Conservation (phyloP, 208 protist species). For the Leishmania gerbilli region DNA sequence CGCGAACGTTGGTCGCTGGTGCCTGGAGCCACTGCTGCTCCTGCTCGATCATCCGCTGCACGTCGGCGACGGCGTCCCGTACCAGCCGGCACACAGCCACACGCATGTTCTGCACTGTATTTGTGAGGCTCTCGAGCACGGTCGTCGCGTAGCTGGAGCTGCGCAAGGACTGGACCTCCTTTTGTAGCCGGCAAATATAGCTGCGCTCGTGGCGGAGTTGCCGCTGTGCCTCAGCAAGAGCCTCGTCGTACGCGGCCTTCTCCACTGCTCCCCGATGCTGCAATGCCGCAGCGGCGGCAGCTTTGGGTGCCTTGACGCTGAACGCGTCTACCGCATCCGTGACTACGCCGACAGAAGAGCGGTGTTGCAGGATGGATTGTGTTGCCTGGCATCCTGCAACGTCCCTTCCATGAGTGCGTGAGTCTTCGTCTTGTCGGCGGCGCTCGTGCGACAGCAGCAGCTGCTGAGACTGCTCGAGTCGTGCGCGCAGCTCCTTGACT, state of each 20-base stretch:
- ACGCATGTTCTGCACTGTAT: conserved; percentile 8
- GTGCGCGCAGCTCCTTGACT: conserved; percentile 10
- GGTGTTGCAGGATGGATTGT: no score
- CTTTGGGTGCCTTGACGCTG: neutral
- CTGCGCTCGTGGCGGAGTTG: conserved; percentile 13
- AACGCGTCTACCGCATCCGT: neutral
- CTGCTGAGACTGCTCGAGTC: conserved; percentile 1
- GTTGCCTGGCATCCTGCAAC: neutral
- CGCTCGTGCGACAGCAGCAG: neutral
- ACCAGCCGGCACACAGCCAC: neutral
- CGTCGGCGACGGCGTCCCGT: conserved; percentile 9
- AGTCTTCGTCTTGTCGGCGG: neutral
- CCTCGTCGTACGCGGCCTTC: neutral
- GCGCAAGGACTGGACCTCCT: conserved; percentile 16
- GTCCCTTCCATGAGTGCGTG: neutral
- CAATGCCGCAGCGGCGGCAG: neutral
- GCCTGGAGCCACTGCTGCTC: neutral
- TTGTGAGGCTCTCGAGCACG: conserved; percentile 2
- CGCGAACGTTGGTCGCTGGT: neutral
- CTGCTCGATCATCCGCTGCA: neutral
- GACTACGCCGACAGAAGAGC: neutral
- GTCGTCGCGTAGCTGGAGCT: conserved; percentile 2
- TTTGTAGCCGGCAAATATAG: conserved; percentile 9
- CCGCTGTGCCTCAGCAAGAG: conserved; percentile 4
- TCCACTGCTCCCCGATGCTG: no score